Percentiles rank a stretch among this genome's conserved stretches.
These are phyloP conservation scores for Xylaria telfairii DNA, from an alignment of 495 filamentous ascomycete species.

Conservation along the genomic window DNA sequence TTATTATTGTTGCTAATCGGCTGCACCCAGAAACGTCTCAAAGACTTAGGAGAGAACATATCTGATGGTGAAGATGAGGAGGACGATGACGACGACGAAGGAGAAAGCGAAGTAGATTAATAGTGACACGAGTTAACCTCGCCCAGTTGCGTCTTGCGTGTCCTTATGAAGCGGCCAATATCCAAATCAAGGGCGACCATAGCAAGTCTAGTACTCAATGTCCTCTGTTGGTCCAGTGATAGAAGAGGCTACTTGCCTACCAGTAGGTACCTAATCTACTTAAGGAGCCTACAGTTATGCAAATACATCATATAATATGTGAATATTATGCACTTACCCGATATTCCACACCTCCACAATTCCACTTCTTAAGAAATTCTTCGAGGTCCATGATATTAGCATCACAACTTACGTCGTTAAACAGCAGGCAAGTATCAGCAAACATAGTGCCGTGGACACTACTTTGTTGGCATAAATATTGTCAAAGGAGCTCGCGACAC, in stretches of 20 bases:
- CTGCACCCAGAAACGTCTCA: constrained; percentile 68
- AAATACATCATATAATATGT: constrained; percentile 25
- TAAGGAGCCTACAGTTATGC: constrained; percentile 14
- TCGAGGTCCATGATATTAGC: constrained; percentile 21
- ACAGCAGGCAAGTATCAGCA: constrained; percentile 4
- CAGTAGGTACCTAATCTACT: too few relatives aligned
- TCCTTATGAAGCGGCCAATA: not conserved
- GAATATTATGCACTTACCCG: constrained; percentile 36
- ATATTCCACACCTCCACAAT: constrained; percentile 28
- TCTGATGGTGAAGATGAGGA: constrained; percentile 82
- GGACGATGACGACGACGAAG: constrained; percentile 60
- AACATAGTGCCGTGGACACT: not conserved
- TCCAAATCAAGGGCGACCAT: not conserved
- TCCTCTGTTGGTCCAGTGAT: not conserved
- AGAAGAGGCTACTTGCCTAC: not conserved
- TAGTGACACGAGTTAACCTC: not conserved
- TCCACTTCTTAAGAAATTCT: constrained; percentile 30
- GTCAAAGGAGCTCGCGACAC: not conserved
- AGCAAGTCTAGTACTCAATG: not conserved
- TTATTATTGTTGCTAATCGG: constrained; percentile 27
- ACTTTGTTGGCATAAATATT: not conserved
- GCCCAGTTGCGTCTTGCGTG: not conserved
- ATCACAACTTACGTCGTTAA: constrained; percentile 19
- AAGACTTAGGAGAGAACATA: constrained; percentile 72
- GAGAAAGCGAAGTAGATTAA: constrained; percentile 5